phyloP scores from a whole-genome alignment of 208 protist species.

The Crithidia brevicula region DNA sequence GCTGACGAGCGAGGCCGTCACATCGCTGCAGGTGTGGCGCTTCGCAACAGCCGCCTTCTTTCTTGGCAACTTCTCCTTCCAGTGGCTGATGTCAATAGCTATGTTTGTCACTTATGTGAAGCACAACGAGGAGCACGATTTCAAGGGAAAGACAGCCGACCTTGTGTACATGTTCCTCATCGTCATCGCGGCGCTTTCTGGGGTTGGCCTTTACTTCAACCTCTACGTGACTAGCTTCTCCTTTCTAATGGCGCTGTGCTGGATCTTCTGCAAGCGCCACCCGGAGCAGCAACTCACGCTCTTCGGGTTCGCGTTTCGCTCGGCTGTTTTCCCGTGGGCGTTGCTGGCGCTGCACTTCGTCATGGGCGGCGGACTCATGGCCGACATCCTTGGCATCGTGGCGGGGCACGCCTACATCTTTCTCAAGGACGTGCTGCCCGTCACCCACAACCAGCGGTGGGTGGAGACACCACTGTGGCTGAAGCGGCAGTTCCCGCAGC shows the following conservation, averaged over 20 bases:
- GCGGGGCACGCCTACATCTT: conserved; percentile 84
- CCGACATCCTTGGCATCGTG: conserved; percentile 74
- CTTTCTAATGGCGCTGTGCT: conserved; percentile 80
- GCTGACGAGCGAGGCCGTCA: conserved; percentile 41
- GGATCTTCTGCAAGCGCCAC: conserved; percentile 91
- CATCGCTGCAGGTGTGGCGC: conserved; percentile 68
- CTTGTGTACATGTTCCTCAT: conserved; percentile 81
- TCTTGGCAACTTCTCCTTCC: conserved; percentile 81
- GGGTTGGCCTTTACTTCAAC: conserved; percentile 40
- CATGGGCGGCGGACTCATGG: conserved; percentile 52
- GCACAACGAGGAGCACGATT: conserved; percentile 79
- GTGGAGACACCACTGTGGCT: conserved; percentile 71
- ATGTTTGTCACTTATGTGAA: conserved; percentile 83
- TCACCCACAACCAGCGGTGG: conserved; percentile 55
- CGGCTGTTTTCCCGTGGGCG: conserved; percentile 84
- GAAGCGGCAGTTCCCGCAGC: conserved; percentile 33
- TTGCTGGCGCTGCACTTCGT: conserved; percentile 79
- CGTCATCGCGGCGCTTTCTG: conserved; percentile 36
- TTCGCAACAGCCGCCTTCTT: conserved; percentile 74
- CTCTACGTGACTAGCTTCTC: conserved; percentile 64
- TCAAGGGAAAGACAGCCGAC: conserved; percentile 76
- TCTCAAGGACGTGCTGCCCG: conserved; percentile 71
- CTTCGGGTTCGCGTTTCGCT: conserved; percentile 81
- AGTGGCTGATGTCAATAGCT: conserved; percentile 77
- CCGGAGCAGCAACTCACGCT: conserved; percentile 57